Percentiles rank a stretch among this genome's conserved stretches.
Evolutionary conservation across 2,329 filamentous ascomycete genomes (phyloP).

Genomic region (Alternaria dauci): DNA sequence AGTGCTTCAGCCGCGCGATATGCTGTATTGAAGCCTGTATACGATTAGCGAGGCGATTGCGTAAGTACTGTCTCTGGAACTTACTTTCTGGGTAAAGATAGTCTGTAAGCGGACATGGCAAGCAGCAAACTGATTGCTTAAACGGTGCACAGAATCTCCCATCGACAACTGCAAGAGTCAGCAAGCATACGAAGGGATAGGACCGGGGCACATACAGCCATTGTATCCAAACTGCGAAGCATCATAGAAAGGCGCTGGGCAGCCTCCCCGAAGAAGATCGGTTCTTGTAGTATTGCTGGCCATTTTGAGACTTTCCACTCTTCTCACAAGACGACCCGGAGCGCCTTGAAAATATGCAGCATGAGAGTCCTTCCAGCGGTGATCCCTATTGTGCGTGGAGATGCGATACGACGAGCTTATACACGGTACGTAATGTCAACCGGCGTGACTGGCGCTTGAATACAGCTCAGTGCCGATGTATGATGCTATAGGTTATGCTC

Average conservation of each 20-base stretch:
- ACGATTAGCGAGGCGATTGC: neutral
- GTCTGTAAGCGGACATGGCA: slow-evolving; percentile 87
- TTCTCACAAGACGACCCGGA: slow-evolving; percentile 34
- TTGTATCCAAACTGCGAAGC: slow-evolving; percentile 66
- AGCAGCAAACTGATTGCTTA: slow-evolving; percentile 72
- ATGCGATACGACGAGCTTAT: slow-evolving; percentile 2
- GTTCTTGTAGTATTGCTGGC: slow-evolving; percentile 36
- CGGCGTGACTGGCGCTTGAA: slow-evolving; percentile 19
- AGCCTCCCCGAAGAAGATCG: slow-evolving; percentile 59
- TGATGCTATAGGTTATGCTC: slow-evolving; percentile 18
- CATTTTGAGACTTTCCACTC: slow-evolving; percentile 7
- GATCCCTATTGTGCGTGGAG: slow-evolving; percentile 1
- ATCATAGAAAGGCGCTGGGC: slow-evolving; percentile 75
- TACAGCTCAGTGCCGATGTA: slow-evolving; percentile 15
- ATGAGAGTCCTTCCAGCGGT: slow-evolving; percentile 29
- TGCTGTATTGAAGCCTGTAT: slow-evolving; percentile 62
- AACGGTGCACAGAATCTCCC: slow-evolving; percentile 67
- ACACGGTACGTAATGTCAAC: slow-evolving; percentile 4
- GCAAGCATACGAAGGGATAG: slow-evolving; percentile 22
- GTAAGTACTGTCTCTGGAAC: slow-evolving; percentile 26
- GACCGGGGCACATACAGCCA: slow-evolving; percentile 68
- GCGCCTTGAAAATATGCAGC: slow-evolving; percentile 25
- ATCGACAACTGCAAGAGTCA: slow-evolving; percentile 57
- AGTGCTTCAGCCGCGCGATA: slow-evolving; percentile 80
- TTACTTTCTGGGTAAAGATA: slow-evolving; percentile 72